A percentile compares a stretch with the other conserved stretches of the same genome.
Conservation (phyloP, 768 basidiomycete genomes). For the Termitomyces sp. region DNA sequence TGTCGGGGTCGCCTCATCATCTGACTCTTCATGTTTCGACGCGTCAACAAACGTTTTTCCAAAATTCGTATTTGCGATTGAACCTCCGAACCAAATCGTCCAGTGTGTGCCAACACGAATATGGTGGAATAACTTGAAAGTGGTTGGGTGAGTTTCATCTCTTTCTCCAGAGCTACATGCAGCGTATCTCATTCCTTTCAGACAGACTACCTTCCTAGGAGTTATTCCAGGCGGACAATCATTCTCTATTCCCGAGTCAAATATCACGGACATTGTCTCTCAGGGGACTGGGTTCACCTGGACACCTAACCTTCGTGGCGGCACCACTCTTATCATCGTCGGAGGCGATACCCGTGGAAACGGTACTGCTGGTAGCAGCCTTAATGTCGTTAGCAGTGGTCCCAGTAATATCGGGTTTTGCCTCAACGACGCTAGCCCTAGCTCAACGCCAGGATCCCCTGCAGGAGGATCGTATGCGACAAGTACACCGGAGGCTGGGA, state of each 20-base stretch:
- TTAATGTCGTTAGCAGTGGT: constrained; percentile 51
- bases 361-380: constrained; percentile 63
- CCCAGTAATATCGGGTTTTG: constrained; percentile 47
- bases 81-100: constrained; percentile 57
- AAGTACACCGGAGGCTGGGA: constrained; percentile 31
- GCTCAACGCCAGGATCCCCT: constrained; percentile 71
- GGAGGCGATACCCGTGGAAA: constrained; percentile 64
- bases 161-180: not conserved
- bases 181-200: constrained; percentile 17
- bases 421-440: constrained; percentile 56
- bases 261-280: constrained; percentile 34
- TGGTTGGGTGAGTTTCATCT: constrained; percentile 43
- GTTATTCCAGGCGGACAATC: constrained; percentile 80
- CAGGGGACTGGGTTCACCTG: constrained; percentile 67
- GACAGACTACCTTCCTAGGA: constrained; percentile 59
- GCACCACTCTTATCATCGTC: constrained; percentile 61
- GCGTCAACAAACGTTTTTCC: constrained; percentile 40
- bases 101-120: constrained; percentile 61
- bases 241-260: constrained; percentile 53
- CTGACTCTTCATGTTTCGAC: constrained; percentile 59
- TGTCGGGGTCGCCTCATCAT: constrained; percentile 46
- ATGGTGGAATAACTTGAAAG: constrained; percentile 53
- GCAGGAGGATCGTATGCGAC: constrained; percentile 74
- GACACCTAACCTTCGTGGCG: constrained; percentile 58
- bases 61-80: constrained; percentile 54